Evolutionary conservation across 1,284 basidiomycete species (phyloP).

Genomic region (Pterula multifida): DNA sequence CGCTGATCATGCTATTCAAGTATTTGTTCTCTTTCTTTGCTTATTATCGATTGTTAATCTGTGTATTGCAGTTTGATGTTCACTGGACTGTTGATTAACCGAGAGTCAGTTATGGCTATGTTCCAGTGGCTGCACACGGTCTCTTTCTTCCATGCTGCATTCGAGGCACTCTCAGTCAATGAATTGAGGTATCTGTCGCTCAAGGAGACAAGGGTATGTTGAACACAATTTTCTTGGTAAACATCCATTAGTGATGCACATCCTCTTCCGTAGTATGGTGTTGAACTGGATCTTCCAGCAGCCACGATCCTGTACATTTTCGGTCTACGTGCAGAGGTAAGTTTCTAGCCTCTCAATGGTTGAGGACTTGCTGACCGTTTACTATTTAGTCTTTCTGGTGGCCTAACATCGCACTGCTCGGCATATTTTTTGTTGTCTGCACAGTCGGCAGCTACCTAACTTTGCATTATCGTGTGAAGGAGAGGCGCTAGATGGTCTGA

Average conservation of each 20-base stretch:
- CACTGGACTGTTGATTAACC: slow-evolving; percentile 90
- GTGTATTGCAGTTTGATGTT: slow-evolving; percentile 68
- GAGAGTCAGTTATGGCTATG: slow-evolving; percentile 64
- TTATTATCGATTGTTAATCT: slow-evolving; percentile 6
- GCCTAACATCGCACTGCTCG: slow-evolving; percentile 79
- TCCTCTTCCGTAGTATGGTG: slow-evolving; percentile 55
- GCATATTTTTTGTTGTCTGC: slow-evolving; percentile 74
- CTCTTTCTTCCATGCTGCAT: slow-evolving; percentile 98
- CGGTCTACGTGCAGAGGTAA: slow-evolving; percentile 73
- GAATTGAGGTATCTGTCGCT: slow-evolving; percentile 90
- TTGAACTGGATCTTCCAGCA: slow-evolving; percentile 90
- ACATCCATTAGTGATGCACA: neutral
- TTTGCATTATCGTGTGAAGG: slow-evolving; percentile 82
- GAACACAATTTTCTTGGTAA: neutral
- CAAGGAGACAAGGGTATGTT: slow-evolving; percentile 72
- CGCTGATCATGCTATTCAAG: slow-evolving; percentile 96
- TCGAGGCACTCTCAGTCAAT: slow-evolving; percentile 92
- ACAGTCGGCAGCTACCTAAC: slow-evolving; percentile 67
- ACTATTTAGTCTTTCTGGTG: slow-evolving; percentile 80
- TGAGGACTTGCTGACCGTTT: neutral
- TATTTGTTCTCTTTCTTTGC: slow-evolving; percentile 27
- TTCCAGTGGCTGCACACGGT: slow-evolving; percentile 82
- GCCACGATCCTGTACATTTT: slow-evolving; percentile 86
- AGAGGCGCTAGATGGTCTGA: slow-evolving; percentile 67
- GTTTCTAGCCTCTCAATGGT: slow-evolving; percentile 9